Evolutionary conservation across 768 basidiomycete genomes (phyloP).

Genomic region (Suillus subluteus): DNA sequence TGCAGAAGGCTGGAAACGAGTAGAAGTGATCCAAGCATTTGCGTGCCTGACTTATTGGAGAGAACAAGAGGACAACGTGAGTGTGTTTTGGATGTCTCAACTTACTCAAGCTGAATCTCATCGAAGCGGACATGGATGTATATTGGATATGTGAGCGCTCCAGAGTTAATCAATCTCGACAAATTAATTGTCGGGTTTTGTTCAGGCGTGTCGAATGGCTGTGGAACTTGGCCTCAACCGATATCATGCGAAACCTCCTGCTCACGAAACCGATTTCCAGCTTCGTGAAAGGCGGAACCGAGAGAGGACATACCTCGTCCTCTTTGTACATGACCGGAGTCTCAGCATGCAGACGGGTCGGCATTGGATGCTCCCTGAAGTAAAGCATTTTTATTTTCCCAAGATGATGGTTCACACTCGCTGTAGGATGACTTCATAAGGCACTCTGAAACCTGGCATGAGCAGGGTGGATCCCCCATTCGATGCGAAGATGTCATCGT

Average conservation of each 20-base stretch:
- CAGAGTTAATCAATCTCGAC: background rate
- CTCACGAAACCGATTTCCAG: slow-evolving; percentile 66
- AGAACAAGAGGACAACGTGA: slow-evolving; percentile 81
- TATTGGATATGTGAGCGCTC: slow-evolving; percentile 73
- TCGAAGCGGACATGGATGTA: slow-evolving; percentile 81
- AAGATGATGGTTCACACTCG: slow-evolving; percentile 13
- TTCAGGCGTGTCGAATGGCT: slow-evolving; percentile 84
- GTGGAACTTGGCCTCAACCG: slow-evolving; percentile 83
- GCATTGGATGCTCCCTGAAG: slow-evolving; percentile 87
- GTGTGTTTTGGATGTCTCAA: slow-evolving; percentile 25
- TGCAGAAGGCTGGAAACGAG: slow-evolving; percentile 73
- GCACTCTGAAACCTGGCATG: slow-evolving; percentile 72
- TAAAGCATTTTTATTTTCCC: slow-evolving; percentile 16
- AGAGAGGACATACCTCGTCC: slow-evolving; percentile 83
- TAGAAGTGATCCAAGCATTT: slow-evolving; percentile 89
- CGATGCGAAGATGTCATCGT: slow-evolving; percentile 85
- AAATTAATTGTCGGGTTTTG: slow-evolving; percentile 8
- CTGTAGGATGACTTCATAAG: slow-evolving; percentile 70
- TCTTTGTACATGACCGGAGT: slow-evolving; percentile 86
- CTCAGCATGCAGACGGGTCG: slow-evolving; percentile 86
- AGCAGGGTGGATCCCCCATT: slow-evolving; percentile 49
- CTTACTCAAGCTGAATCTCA: slow-evolving; percentile 19
- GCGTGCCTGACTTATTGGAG: slow-evolving; percentile 90
- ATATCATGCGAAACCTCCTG: slow-evolving; percentile 56
- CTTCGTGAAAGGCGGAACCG: slow-evolving; percentile 78